Evolutionary conservation across 2,329 filamentous ascomycete genomes (phyloP).

Genomic region (Sarocladiaceae sp.): DNA sequence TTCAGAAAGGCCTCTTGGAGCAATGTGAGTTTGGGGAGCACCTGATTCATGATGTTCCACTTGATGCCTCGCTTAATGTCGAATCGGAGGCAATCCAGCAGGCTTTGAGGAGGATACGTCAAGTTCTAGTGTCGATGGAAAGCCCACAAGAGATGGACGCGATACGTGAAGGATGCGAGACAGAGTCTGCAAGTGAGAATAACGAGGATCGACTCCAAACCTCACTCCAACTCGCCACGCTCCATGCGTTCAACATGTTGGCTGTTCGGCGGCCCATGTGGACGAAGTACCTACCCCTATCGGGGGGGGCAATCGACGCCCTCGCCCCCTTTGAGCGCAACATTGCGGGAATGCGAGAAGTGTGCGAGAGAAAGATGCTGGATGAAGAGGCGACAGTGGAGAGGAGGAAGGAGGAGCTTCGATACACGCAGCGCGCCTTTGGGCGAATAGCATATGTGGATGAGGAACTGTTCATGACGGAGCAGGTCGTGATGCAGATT

Average conservation of each 20-base stretch:
- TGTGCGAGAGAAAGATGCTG: slow-evolving; percentile 13
- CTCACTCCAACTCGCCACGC: slow-evolving; percentile 17
- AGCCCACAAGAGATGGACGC: no score
- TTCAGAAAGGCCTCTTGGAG: no score
- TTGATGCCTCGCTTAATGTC: no score
- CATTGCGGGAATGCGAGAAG: slow-evolving; percentile 7
- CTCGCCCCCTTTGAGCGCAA: slow-evolving; percentile 14
- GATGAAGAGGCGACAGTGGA: slow-evolving; percentile 11
- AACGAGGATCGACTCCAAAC: neutral
- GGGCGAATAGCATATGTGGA: slow-evolving; percentile 14
- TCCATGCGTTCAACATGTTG: slow-evolving; percentile 20
- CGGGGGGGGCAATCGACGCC: slow-evolving; percentile 10
- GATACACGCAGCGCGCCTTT: slow-evolving; percentile 14
- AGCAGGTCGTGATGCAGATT: slow-evolving; percentile 13
- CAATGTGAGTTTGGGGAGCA: no score
- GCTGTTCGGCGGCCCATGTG: slow-evolving; percentile 17
- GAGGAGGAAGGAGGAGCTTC: slow-evolving; percentile 14
- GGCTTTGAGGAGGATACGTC: no score
- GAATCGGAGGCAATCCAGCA: no score
- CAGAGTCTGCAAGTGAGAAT: neutral
- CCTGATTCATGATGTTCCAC: no score
- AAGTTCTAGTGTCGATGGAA: no score
- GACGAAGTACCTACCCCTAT: slow-evolving; percentile 15
- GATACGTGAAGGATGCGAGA: no score
- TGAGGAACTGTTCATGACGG: slow-evolving; percentile 11